These are phyloP conservation scores for Microbotryum scabiosae DNA, from an alignment of 1,284 basidiomycete species.

Conservation along the genomic window DNA sequence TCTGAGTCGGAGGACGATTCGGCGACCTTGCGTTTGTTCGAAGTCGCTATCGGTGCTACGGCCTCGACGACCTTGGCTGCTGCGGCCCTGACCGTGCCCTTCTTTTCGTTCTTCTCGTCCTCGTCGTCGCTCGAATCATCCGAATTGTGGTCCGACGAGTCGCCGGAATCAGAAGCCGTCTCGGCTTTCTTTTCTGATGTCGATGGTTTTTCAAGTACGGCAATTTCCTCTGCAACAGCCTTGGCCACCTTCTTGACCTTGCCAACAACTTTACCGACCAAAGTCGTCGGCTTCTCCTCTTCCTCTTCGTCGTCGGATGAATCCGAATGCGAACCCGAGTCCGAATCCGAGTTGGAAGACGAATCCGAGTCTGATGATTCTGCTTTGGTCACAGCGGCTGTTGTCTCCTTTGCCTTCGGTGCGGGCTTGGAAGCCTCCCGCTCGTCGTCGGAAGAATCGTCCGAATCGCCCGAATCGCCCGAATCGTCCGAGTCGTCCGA, in stretches of 20 bases:
- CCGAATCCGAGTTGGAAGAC: constrained; percentile 4
- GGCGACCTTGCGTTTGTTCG: constrained; percentile 22
- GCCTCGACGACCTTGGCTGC: background rate
- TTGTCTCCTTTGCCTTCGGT: constrained; percentile 22
- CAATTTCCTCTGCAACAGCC: constrained; percentile 13
- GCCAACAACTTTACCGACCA: constrained; percentile 15
- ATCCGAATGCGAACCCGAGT: constrained; percentile 5
- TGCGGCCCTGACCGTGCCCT: no score
- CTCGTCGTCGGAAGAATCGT: constrained; percentile 17
- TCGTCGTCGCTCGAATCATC: background rate
- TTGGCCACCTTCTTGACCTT: constrained; percentile 10
- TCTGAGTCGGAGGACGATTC: constrained; percentile 32
- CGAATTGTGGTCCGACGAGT: constrained; percentile 2
- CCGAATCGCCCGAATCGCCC: background rate
- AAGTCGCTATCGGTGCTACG: background rate
- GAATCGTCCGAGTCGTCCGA: constrained; percentile 5
- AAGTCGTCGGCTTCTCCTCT: constrained; percentile 7
- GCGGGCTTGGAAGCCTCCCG: constrained; percentile 5
- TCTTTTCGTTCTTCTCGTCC: no score
- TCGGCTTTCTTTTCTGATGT: constrained; percentile 2
- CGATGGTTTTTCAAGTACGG: constrained; percentile 4
- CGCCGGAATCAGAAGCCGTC: constrained; percentile 4
- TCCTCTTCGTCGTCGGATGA: constrained; percentile 1
- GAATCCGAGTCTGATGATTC: constrained; percentile 28
- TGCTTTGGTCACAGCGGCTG: constrained; percentile 36